phyloP scores from a whole-genome alignment of 2,329 filamentous ascomycete species.

The Chaetothyriales sp. region DNA sequence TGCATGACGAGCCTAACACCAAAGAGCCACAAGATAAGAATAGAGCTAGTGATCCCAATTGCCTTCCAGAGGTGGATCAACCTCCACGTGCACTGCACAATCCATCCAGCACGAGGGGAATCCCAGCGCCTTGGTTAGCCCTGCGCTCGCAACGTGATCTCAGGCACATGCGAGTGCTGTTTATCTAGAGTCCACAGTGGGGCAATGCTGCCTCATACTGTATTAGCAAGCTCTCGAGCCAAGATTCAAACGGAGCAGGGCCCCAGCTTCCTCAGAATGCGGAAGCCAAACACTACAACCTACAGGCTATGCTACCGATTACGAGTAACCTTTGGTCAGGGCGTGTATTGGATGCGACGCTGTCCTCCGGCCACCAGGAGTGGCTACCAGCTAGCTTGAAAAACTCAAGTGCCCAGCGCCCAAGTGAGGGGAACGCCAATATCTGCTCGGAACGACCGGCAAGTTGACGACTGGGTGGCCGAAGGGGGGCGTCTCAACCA shows the following conservation, averaged over 20 bases:
- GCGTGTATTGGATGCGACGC: not conserved
- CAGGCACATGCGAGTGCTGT: not conserved
- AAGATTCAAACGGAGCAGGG: too few relatives aligned
- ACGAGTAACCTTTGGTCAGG: not conserved
- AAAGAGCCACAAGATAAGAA: not conserved
- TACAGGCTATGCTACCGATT: not conserved
- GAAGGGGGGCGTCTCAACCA: not conserved
- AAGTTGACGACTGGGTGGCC: not conserved
- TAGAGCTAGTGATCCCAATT: not conserved
- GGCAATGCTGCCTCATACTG: not conserved
- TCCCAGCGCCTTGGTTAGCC: not conserved
- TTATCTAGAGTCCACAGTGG: not conserved
- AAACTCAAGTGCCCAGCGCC: not conserved
- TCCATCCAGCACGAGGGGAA: not conserved
- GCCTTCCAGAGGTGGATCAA: not conserved
- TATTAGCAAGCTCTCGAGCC: too few relatives aligned
- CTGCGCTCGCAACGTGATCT: not conserved
- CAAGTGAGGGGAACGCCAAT: not conserved
- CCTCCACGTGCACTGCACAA: not conserved
- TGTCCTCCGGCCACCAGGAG: not conserved
- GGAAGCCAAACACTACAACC: too few relatives aligned
- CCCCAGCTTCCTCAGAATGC: not conserved
- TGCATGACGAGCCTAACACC: not conserved
- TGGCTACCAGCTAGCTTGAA: not conserved
- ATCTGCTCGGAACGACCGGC: not conserved